These are phyloP conservation scores for Penicillium sclerotiorum DNA, from an alignment of 2,329 filamentous ascomycete species.

Conservation along the genomic window DNA sequence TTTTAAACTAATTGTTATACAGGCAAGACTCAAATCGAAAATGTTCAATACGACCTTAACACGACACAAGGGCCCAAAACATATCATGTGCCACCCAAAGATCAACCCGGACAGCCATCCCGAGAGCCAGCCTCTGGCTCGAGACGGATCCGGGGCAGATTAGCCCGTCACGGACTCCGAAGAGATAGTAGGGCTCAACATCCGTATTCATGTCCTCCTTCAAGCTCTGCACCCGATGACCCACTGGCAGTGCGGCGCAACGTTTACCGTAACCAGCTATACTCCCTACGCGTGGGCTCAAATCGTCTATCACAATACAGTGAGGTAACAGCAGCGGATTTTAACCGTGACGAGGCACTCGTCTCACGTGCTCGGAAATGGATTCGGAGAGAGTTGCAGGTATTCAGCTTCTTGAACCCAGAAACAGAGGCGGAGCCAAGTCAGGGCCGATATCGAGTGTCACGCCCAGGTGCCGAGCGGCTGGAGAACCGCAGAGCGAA, in stretches of 20 bases:
- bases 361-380: constrained; percentile 77
- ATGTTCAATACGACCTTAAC: constrained; percentile 68
- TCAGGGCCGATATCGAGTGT: constrained; percentile 11
- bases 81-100: constrained; percentile 54
- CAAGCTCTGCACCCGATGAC: constrained; percentile 42
- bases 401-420: constrained; percentile 72
- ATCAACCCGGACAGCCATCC: constrained; percentile 17
- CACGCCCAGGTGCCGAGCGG: constrained; percentile 34
- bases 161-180: too few species aligned
- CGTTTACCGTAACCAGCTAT: constrained; percentile 72
- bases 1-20: constrained; percentile 1
- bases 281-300: constrained; percentile 78
- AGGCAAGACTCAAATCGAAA: constrained; percentile 57
- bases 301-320: constrained; percentile 77
- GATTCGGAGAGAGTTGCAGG: constrained; percentile 79
- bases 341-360: constrained; percentile 67
- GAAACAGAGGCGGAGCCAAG: constrained; percentile 25
- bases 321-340: constrained; percentile 69
- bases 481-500: constrained; percentile 55
- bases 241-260: constrained; percentile 65
- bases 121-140: constrained; percentile 8
- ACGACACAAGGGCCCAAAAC: constrained; percentile 57
- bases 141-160: constrained; percentile 1
- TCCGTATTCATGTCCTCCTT: too few species aligned
- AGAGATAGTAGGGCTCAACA: too few species aligned